Base-by-base conservation (phyloP, 2,329 filamentous ascomycete species). In the Nannizziopsis arthrosporioides region DNA sequence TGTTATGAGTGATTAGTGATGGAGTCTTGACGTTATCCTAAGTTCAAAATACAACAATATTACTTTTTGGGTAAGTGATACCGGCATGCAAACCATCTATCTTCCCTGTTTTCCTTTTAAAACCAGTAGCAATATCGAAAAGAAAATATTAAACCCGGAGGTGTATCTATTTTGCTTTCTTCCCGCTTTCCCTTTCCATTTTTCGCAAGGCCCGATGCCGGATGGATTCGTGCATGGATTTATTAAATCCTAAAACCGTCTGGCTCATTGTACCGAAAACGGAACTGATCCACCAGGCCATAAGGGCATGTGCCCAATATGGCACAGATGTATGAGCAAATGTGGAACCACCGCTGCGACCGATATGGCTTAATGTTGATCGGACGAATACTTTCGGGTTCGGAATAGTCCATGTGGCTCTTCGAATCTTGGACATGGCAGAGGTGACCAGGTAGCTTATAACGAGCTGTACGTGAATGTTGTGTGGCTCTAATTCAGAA, bases 341-440 rank as follows among this genome's bases (percentile, higher is more conserved):
- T 10, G 78, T 77, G 62, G 93, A 85, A 43, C 84, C 80, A 52
- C 86, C 85, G 48, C 77, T 78, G 42, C 80, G 69, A 8, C 90
- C 90, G 59, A 98, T 76, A 73, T 92, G 94, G 54, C 76, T 71
- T 50, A 98, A 71, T 0, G 84, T 79, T 5, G 85, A 73, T 58
- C 77, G 78, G 49, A 98, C 92, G 64, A 96, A 96, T 47, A 75
- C 72, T 64, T 82, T 83, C 11, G 90, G 84, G 51, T 76, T 87
- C 8, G 92, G 92, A 40, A 96, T 84, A 49, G 88, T 71, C 40
- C 81, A 68, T 54, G 78, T 90, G 0, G 87, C 73, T 49, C 82
- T 83, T 59, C 86, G 83, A 58, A 98, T 80, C 76, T 98, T 98
- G 69, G 84, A 90, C 92, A 98, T 98, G 61, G 90, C 87, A 1